phyloP scores from a whole-genome alignment of 305 asterid genomes.

The Solanum hybrid region DNA sequence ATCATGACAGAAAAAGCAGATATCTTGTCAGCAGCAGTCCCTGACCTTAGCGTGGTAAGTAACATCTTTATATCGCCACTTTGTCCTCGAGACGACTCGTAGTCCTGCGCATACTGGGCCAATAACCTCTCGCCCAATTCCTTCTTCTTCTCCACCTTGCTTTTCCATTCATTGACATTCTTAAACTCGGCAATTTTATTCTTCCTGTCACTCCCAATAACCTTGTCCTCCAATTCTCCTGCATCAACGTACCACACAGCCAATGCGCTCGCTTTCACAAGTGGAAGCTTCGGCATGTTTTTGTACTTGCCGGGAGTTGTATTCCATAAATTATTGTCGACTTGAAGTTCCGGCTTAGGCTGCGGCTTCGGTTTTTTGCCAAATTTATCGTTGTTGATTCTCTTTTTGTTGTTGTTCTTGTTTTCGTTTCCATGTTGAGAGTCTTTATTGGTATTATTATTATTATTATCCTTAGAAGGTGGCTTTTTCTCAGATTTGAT shows the following conservation, averaged over 20 bases:
- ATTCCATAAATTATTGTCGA: constrained; percentile 11
- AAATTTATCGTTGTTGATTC: neutral
- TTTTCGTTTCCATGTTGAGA: neutral
- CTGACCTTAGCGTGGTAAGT: constrained; percentile 71
- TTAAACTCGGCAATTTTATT: constrained; percentile 37
- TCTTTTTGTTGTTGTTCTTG: neutral
- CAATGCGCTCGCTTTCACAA: constrained; percentile 47
- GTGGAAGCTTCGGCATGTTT: constrained; percentile 63
- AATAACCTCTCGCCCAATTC: constrained; percentile 67
- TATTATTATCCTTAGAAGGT: constrained; percentile 4
- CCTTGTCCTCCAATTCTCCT: constrained; percentile 61
- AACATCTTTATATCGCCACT: constrained; percentile 90
- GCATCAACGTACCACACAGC: constrained; percentile 60
- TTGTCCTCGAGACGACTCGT: constrained; percentile 62
- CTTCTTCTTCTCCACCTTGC: constrained; percentile 69
- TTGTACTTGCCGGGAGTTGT: constrained; percentile 32
- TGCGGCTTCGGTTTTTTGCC: neutral
- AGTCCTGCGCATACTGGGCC: constrained; percentile 68
- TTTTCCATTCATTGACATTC: constrained; percentile 55
- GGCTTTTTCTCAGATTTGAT: constrained; percentile 19
- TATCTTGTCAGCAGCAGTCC: constrained; percentile 89
- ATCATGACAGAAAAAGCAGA: constrained; percentile 82
- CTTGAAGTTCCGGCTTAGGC: neutral
- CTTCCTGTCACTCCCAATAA: constrained; percentile 38
- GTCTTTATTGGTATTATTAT: neutral